phyloP scores from a whole-genome alignment of 169 alveolate genomes.

The Pseudocohnilembus persalinus region DNA sequence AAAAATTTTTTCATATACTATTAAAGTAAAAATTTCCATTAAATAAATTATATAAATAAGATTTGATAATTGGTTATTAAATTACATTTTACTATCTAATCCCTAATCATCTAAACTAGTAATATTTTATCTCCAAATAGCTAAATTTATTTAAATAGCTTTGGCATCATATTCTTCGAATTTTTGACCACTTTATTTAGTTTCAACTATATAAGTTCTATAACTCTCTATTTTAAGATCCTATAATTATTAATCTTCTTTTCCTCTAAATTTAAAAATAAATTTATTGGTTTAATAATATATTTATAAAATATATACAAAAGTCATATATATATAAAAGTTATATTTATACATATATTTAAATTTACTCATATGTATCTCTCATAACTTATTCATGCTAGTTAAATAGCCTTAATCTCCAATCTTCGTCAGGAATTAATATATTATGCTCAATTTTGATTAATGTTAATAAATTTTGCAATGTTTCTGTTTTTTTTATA shows the following conservation, averaged over 20 bases:
- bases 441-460: constrained; percentile 31
- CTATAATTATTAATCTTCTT: constrained; percentile 2
- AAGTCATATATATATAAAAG: neutral
- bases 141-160: neutral
- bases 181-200: neutral
- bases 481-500: constrained; percentile 24
- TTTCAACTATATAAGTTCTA: constrained; percentile 1
- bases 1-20: too few relatives aligned
- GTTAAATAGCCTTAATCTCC: constrained; percentile 44
- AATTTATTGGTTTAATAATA: neutral
- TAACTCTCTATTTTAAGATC: neutral
- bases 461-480: neutral
- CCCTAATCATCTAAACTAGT: neutral
- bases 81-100: neutral
- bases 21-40: too few relatives aligned
- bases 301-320: neutral
- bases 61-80: neutral
- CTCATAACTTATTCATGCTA: neutral
- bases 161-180: constrained; percentile 26
- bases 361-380: neutral
- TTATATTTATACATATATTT: neutral
- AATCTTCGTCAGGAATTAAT: constrained; percentile 12
- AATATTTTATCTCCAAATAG: neutral
- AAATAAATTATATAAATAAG: neutral
- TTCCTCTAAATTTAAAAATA: constrained; percentile 13